These are phyloP conservation scores for Talaromyces thailandensis DNA, from an alignment of 495 filamentous ascomycete species.

Conservation along the genomic window DNA sequence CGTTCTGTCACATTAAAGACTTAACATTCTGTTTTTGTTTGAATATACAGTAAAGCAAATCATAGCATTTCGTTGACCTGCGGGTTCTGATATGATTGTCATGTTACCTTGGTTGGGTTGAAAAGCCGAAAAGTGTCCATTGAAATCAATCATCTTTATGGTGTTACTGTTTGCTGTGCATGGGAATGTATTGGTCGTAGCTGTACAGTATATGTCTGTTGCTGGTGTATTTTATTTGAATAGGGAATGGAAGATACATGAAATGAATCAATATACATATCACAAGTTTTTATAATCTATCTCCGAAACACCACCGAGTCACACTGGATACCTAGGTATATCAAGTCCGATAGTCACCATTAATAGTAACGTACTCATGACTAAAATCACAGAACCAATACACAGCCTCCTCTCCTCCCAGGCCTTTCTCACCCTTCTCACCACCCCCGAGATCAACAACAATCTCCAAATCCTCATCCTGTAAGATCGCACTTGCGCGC, in stretches of 20 bases:
- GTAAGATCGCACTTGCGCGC: constrained; percentile 76
- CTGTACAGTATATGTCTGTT: not conserved
- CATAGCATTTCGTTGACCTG: not conserved
- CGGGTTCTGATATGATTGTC: not conserved
- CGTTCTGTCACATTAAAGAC: not conserved
- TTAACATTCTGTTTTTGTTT: not conserved
- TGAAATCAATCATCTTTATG: not conserved
- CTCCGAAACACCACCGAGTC: not conserved
- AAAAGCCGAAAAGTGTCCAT: not conserved
- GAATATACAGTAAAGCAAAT: not conserved
- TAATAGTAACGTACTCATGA: constrained; percentile 94
- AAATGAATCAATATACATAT: not conserved
- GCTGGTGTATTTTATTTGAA: not conserved
- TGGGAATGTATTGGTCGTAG: not conserved
- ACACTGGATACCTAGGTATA: not conserved
- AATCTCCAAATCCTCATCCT: constrained; percentile 79
- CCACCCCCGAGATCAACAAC: constrained; percentile 54
- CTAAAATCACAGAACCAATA: constrained; percentile 98
- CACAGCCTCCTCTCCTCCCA: constrained; percentile 63
- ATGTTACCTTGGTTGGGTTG: not conserved
- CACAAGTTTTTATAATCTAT: not conserved
- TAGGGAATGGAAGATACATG: not conserved
- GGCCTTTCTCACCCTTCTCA: constrained; percentile 37
- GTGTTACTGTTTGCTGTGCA: not conserved
- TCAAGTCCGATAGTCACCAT: constrained; percentile 82